Evolutionary conservation across 163 green algal genomes (phyloP), one percentile per base, ranked within the genome.

Genomic region (Trebouxia gelatinosa): DNA sequence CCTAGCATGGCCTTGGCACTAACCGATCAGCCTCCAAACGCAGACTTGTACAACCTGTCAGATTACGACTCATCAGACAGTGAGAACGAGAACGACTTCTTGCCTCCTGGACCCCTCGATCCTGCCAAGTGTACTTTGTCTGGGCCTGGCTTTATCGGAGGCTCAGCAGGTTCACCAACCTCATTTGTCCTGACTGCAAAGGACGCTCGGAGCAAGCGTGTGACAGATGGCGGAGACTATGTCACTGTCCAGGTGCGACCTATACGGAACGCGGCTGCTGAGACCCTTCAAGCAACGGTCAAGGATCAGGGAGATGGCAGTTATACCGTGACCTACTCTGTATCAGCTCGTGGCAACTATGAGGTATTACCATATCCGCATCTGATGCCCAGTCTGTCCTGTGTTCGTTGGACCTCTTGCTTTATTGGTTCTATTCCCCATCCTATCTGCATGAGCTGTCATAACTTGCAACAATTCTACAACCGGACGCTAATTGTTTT

Each of bases 261-360:
- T 0, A 64, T 78, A 50, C 29, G 59, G 32, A 54, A 38, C 46
- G 64, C 50, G 21, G 66, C 29, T n/a, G 40, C 29, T 39, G 68
- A 61, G 28, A 11, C 37, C n/a, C 48, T 61, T 1, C 21, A 48
- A 51, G 81, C 74, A 26, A 80, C 23, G 34, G 51, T 64, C 62
- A 65, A 66, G 16, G 91, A 95, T 81, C 88, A 92, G 43, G 78
- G 85, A 11, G 89, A 97, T 71, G 93, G 93, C 72, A 92, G 85
- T 23, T 97, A 97, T 83, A 92, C 87, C 5, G 90, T 86, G 35
- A 88, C 64, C 0, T 97, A 96, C 87, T 89, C 83, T 0, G 84
- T 91, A 0, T 85, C 86, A 17, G 46, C 61, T 2, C 90, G 91
- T 40, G 93, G 93, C 58, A 93, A 93, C 78, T 97, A 95, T 80